phyloP scores from a whole-genome alignment of 495 filamentous ascomycete species.

The Penicillium paradoxum region DNA sequence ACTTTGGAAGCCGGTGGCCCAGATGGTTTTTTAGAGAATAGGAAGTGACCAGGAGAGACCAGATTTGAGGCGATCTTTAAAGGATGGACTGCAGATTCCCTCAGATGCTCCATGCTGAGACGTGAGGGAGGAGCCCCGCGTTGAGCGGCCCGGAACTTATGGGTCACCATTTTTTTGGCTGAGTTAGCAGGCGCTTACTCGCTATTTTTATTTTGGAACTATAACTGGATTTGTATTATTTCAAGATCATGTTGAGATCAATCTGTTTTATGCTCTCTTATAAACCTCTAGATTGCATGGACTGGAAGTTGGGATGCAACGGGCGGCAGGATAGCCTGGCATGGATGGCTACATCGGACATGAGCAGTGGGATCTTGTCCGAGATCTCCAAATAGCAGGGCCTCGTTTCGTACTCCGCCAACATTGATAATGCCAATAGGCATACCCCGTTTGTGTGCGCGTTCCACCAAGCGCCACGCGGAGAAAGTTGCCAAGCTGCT shows the following conservation, averaged over 20 bases:
- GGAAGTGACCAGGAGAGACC: conserved; percentile 39
- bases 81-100: conserved; percentile 21
- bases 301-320: conserved; percentile 31
- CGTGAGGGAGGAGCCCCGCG: conserved; percentile 28
- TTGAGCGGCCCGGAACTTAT: conserved; percentile 17
- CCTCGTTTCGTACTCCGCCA: conserved; percentile 77
- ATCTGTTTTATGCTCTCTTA: background rate
- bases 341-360: conserved; percentile 38
- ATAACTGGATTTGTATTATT: background rate
- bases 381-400: conserved; percentile 56
- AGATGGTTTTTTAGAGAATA: conserved; percentile 22
- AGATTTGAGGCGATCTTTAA: conserved; percentile 32
- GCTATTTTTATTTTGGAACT: background rate
- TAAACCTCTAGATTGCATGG: conserved; percentile 12
- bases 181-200: background rate
- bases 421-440: conserved; percentile 81
- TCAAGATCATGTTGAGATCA: background rate
- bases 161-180: conserved; percentile 2
- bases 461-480: conserved; percentile 83
- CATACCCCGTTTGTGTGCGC: conserved; percentile 75
- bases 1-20: conserved; percentile 3
- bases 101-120: conserved; percentile 24
- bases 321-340: conserved; percentile 33
- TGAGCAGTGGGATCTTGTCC: conserved; percentile 16
- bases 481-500: conserved; percentile 92